These are phyloP conservation scores for Paramecium pentaurelia DNA, from an alignment of 73 alveolate genomes.

Conservation along the genomic window DNA sequence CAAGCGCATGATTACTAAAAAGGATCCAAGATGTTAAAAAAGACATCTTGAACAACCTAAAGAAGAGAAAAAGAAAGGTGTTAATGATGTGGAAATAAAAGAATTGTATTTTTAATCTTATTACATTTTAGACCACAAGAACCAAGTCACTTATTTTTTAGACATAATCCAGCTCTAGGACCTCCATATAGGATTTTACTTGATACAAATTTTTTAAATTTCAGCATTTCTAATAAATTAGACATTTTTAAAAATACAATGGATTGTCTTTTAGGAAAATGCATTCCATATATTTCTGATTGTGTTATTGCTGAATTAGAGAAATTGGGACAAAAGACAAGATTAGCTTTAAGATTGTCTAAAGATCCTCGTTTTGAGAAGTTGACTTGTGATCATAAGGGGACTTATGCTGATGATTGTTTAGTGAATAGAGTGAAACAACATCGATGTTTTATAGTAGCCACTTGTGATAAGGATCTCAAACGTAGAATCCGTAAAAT, in stretches of 20 bases:
- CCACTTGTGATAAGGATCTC: constrained; percentile 98
- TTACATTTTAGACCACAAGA: constrained; percentile 1
- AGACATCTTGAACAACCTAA: constrained; percentile 70
- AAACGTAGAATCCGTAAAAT: constrained; percentile 96
- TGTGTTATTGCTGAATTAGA: constrained; percentile 99
- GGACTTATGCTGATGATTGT: constrained; percentile 99
- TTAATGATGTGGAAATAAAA: constrained; percentile 53
- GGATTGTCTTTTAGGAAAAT: constrained; percentile 98
- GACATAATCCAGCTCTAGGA: constrained; percentile 90
- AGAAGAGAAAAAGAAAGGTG: constrained; percentile 57
- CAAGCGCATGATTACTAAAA: constrained; percentile 90
- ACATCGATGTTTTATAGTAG: constrained; percentile 96
- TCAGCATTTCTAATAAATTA: constrained; percentile 97
- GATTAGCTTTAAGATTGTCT: constrained; percentile 94
- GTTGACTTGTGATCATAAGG: constrained; percentile 97
- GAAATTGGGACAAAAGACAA: constrained; percentile 95
- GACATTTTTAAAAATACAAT: constrained; percentile 96
- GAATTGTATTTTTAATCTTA: not conserved
- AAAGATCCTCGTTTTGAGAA: constrained; percentile 96
- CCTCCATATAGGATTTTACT: constrained; percentile 97
- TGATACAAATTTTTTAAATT: constrained; percentile 99
- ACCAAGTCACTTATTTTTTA: constrained; percentile 83
- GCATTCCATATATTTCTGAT: constrained; percentile 99
- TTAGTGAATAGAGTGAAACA: constrained; percentile 91
- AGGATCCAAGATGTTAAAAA: constrained; percentile 85